Evolutionary conservation across 306 rosid species (phyloP).

Genomic region (Malus asiatica): DNA sequence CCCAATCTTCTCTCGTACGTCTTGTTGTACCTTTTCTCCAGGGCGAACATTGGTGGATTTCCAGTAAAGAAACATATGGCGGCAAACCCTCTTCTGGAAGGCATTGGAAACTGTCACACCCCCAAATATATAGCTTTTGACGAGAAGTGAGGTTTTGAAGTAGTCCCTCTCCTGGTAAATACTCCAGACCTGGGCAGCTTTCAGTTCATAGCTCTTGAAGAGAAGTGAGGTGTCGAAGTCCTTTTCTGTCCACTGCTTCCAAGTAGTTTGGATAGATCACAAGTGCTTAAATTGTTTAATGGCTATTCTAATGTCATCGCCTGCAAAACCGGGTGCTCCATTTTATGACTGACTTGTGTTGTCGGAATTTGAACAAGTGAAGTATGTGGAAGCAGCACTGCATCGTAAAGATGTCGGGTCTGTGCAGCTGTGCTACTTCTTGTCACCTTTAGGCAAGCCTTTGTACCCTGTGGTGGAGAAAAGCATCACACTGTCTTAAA

Average conservation of each 20-base stretch:
- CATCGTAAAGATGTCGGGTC: constrained; percentile 51
- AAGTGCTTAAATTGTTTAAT: constrained; percentile 23
- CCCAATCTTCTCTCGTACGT: no score
- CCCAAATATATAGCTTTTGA: background rate
- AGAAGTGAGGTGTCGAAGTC: background rate
- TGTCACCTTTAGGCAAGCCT: constrained; percentile 83
- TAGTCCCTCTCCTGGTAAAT: no score
- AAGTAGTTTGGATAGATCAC: background rate
- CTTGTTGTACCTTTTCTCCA: no score
- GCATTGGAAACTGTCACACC: background rate
- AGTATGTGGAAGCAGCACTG: constrained; percentile 50
- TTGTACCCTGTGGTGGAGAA: constrained; percentile 68
- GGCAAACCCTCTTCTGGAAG: background rate
- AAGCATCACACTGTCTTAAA: background rate
- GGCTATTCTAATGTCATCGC: constrained; percentile 54
- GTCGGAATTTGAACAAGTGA: constrained; percentile 51
- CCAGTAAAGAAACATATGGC: no score
- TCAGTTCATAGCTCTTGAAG: background rate
- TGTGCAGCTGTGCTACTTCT: constrained; percentile 86
- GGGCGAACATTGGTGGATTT: no score
- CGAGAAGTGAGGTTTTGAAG: background rate
- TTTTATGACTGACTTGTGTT: constrained; percentile 51
- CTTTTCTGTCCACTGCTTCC: background rate
- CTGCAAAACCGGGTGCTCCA: constrained; percentile 55
- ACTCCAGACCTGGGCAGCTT: no score